phyloP scores from a whole-genome alignment of 176 grass and related monocot genomes.

The Pontederia crassipes region DNA sequence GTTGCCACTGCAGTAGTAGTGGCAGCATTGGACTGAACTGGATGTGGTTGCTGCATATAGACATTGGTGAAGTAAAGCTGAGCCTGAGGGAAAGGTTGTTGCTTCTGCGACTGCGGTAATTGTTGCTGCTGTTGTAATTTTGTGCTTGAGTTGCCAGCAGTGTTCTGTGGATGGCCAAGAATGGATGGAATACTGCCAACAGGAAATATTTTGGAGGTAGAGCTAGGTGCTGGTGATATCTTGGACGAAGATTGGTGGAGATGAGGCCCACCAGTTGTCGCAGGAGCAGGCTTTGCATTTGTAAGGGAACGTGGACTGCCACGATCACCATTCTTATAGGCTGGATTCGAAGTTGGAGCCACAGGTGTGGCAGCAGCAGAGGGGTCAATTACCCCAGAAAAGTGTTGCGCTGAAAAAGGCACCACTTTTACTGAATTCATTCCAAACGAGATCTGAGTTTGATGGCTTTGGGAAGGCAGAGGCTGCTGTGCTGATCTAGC shows the following conservation, averaged over 20 bases:
- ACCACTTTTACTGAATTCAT: slow-evolving; percentile 52
- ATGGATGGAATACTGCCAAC: slow-evolving; percentile 48
- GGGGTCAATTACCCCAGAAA: slow-evolving; percentile 32
- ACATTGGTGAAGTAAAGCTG: slow-evolving; percentile 57
- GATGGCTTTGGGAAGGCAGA: slow-evolving; percentile 40
- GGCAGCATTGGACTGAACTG: slow-evolving; percentile 20
- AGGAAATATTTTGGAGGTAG: slow-evolving; percentile 36
- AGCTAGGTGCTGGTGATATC: slow-evolving; percentile 35
- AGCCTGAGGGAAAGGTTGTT: slow-evolving; percentile 30
- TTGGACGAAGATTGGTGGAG: slow-evolving; percentile 55
- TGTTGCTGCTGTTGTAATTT: slow-evolving; percentile 47
- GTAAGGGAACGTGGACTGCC: slow-evolving; percentile 55
- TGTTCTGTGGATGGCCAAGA: slow-evolving; percentile 52
- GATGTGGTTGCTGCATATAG: slow-evolving; percentile 33
- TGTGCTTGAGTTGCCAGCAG: slow-evolving; percentile 31
- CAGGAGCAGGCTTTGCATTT: slow-evolving; percentile 40
- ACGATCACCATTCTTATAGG: slow-evolving; percentile 53
- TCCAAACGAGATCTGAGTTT: slow-evolving; percentile 57
- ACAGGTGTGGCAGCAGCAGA: slow-evolving; percentile 56
- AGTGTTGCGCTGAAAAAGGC: slow-evolving; percentile 35
- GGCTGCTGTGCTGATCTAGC: slow-evolving; percentile 40
- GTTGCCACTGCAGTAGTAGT: slow-evolving; percentile 1
- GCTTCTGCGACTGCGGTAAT: slow-evolving; percentile 32
- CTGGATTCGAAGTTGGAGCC: slow-evolving; percentile 63
- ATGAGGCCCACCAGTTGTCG: slow-evolving; percentile 24